Conservation (phyloP, 805 yeast species). For the Lipomyces orientalis region DNA sequence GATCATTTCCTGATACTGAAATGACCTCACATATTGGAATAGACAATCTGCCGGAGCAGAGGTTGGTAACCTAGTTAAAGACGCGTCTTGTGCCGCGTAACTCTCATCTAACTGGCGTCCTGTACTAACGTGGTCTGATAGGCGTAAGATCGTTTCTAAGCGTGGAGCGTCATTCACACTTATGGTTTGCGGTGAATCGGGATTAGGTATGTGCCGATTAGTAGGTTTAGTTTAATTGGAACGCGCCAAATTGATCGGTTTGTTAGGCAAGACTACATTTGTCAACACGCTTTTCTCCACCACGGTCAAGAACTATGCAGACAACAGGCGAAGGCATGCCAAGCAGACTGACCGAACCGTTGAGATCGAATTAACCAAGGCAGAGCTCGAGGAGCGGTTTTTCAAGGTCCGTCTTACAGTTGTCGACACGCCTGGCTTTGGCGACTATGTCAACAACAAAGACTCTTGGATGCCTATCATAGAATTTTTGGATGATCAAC, state of each 20-base stretch:
- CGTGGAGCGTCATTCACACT: constrained; percentile 76
- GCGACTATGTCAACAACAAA: constrained; percentile 68
- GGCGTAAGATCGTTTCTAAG: constrained; percentile 50
- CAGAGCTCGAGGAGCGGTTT: constrained; percentile 63
- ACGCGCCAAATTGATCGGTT: not conserved
- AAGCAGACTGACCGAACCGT: constrained; percentile 49
- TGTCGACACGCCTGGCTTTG: constrained; percentile 80
- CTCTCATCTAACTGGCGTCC: constrained; percentile 4
- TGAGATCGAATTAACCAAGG: constrained; percentile 50
- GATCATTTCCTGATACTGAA: not conserved
- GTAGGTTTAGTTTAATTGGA: not conserved
- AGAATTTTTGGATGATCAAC: constrained; percentile 80
- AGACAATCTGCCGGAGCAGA: constrained; percentile 42
- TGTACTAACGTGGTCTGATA: constrained; percentile 18
- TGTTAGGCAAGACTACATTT: constrained; percentile 72
- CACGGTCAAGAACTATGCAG: constrained; percentile 50
- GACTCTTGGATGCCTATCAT: constrained; percentile 72
- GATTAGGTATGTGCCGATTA: constrained; percentile 61
- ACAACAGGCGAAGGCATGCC: constrained; percentile 48
- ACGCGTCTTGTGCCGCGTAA: constrained; percentile 16
- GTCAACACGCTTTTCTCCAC: constrained; percentile 78
- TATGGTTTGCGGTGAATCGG: constrained; percentile 86
- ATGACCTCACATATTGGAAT: constrained; percentile 41
- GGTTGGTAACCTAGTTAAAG: constrained; percentile 29
- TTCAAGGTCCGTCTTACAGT: constrained; percentile 65